Percentiles rank a stretch among this genome's conserved stretches.
These are phyloP conservation scores for Tuber aestivum DNA, from an alignment of 495 filamentous ascomycete species.

Conservation along the genomic window DNA sequence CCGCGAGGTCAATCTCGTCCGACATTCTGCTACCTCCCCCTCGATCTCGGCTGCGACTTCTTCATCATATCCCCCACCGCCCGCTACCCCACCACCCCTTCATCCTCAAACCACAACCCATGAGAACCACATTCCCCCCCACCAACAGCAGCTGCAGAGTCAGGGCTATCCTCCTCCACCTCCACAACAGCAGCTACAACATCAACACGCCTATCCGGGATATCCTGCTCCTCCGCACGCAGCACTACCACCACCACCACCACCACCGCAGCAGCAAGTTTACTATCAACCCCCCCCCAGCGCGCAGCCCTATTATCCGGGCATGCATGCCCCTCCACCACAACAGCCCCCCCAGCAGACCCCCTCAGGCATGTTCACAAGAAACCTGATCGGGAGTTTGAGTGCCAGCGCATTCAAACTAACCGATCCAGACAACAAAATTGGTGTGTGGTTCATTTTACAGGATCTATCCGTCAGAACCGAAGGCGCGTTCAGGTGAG, in stretches of 20 bases:
- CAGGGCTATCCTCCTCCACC: constrained; percentile 45
- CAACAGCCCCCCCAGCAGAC: constrained; percentile 46
- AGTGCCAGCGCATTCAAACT: constrained; percentile 85
- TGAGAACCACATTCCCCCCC: constrained; percentile 40
- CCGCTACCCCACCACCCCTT: constrained; percentile 46
- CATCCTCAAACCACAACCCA: constrained; percentile 45
- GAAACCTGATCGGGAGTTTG: constrained; percentile 91
- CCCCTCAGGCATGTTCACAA: constrained; percentile 85
- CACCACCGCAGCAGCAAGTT: constrained; percentile 43
- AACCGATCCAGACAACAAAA: constrained; percentile 71
- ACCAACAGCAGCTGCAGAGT: constrained; percentile 46
- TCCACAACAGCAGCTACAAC: constrained; percentile 40
- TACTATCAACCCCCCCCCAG: constrained; percentile 48
- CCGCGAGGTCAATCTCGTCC: constrained; percentile 90
- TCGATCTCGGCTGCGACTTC: constrained; percentile 81
- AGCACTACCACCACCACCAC: constrained; percentile 7
- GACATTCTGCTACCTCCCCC: constrained; percentile 77
- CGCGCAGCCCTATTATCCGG: constrained; percentile 45
- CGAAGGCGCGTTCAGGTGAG: constrained; percentile 83
- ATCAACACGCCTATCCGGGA: constrained; percentile 44
- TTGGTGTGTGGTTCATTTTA: constrained; percentile 94
- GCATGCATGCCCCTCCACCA: constrained; percentile 44
- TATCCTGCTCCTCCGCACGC: constrained; percentile 36
- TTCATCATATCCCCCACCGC: constrained; percentile 59
- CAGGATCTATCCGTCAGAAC: constrained; percentile 93